phyloP scores from a whole-genome alignment of 106 monocot genomes.

The Allium fistulosum region DNA sequence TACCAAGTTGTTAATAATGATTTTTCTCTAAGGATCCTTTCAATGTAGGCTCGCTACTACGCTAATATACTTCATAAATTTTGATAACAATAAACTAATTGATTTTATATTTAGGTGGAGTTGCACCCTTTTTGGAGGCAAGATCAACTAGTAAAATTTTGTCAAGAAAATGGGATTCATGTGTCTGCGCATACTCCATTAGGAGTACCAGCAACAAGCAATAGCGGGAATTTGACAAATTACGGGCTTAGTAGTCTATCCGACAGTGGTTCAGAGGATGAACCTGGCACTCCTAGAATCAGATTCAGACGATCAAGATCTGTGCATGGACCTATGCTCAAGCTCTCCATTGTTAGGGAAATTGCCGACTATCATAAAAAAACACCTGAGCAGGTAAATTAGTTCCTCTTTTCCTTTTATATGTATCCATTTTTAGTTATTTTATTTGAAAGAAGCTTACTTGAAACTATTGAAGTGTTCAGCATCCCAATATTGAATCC shows the following conservation, averaged over 20 bases:
- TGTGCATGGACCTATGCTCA: conserved; percentile 85
- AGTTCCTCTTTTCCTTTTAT: not conserved
- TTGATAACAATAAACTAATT: too few species aligned
- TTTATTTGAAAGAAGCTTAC: too few species aligned
- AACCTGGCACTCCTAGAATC: conserved; percentile 78
- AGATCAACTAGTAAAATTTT: conserved; percentile 80
- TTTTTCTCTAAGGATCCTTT: too few species aligned
- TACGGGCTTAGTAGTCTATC: conserved; percentile 24
- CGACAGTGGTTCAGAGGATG: conserved; percentile 90
- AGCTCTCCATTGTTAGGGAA: conserved; percentile 65
- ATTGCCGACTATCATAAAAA: conserved; percentile 67
- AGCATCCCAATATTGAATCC: too few species aligned
- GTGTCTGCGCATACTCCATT: conserved; percentile 88
- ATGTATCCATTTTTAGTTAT: too few species aligned
- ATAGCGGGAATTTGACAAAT: conserved; percentile 16
- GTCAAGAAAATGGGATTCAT: conserved; percentile 75
- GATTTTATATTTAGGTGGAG: conserved; percentile 46
- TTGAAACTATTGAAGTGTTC: too few species aligned
- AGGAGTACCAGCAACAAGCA: conserved; percentile 44
- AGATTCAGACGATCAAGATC: conserved; percentile 78
- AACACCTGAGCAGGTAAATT: conserved; percentile 74
- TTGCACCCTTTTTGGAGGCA: conserved; percentile 96
- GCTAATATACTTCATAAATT: too few species aligned
- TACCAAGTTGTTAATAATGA: too few species aligned
- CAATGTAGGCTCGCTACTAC: too few species aligned